Base-by-base conservation (phyloP, 805 yeast species). In the Barnettozyma botsteinii region DNA sequence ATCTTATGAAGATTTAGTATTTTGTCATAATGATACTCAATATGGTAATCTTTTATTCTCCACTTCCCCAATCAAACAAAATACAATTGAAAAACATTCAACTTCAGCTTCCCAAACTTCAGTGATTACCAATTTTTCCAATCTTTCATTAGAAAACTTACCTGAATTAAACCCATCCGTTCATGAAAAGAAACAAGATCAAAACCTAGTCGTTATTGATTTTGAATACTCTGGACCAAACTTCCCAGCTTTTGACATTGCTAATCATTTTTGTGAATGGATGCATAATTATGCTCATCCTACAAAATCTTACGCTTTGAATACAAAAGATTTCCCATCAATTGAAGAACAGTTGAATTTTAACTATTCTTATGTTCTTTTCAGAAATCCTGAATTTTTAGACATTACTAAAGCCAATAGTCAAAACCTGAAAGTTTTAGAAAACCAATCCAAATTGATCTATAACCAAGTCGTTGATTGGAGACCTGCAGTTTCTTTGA, bases 11-110 rank as follows among this genome's bases (percentile, higher is more conserved):
- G 67, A 71, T 39, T 67, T 85, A 45, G 87, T 77, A 12, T 93
- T 93, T 57, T 87, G 96, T 52, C 98, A 93, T 62, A 93, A 93
- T 56, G 98, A 91, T 61, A 84, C 98, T 1, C 98, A 93, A 61
- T 91, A 93, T 59, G 98, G 98, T 25, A 93, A 93, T 56, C 69
- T 93, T 47, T 67, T 93, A 41, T 75, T 91, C 43, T 47, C 57
- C 20, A 59, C 67, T n/a, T 76, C 74, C 3, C 79, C 85, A 31
- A 40, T 37, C 18, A 69, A 75, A 4, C 15, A 26, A 31, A 57
- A 43, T 23, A 19, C 39, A 26, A 12, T 37, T 13, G 37, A 33
- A 14, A 30, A 35, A 14, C 35, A 41, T n/a, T 19, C 39, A 5
- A 19, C 39, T 17, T 35, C 32, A 14, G 21, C 29, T 17, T 41